A percentile compares a stretch with the other conserved stretches of the same genome.
Conservation (phyloP, 345 rosid species). For the Gossypium thurberi region DNA sequence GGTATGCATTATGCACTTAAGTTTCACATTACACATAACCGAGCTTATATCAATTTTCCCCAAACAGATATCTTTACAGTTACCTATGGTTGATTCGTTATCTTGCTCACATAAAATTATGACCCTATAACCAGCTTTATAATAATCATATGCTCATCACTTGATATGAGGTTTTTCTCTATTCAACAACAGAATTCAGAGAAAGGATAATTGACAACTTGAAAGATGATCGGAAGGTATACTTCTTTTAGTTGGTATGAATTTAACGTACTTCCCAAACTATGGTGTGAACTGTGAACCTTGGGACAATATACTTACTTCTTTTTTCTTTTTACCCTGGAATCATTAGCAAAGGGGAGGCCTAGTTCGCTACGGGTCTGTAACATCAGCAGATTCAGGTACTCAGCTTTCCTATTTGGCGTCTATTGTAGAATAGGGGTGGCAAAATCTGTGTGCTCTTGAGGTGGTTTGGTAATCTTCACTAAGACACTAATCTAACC, state of each 20-base stretch:
- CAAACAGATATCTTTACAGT: no score
- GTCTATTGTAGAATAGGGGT: not conserved
- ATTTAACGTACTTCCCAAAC: not conserved
- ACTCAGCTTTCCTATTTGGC: slow-evolving; percentile 1
- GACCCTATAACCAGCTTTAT: no score
- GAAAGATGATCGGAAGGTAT: slow-evolving; percentile 59
- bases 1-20: slow-evolving; percentile 24
- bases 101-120: no score
- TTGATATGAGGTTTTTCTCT: not conserved
- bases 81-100: no score
- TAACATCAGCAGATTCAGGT: slow-evolving; percentile 56
- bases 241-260: not conserved
- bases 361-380: slow-evolving; percentile 46
- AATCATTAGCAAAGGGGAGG: slow-evolving; percentile 37
- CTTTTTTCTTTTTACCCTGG: not conserved
- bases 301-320: slow-evolving; percentile 10
- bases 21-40: not conserved
- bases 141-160: not conserved
- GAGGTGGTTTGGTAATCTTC: not conserved
- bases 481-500: slow-evolving; percentile 16
- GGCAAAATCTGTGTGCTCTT: no score
- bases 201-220: slow-evolving; percentile 47
- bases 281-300: slow-evolving; percentile 9
- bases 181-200: slow-evolving; percentile 41
- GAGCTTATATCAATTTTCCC: no score